Base-by-base conservation (phyloP, 2,329 filamentous ascomycete species). In the Pseudogymnoascus sp. region DNA sequence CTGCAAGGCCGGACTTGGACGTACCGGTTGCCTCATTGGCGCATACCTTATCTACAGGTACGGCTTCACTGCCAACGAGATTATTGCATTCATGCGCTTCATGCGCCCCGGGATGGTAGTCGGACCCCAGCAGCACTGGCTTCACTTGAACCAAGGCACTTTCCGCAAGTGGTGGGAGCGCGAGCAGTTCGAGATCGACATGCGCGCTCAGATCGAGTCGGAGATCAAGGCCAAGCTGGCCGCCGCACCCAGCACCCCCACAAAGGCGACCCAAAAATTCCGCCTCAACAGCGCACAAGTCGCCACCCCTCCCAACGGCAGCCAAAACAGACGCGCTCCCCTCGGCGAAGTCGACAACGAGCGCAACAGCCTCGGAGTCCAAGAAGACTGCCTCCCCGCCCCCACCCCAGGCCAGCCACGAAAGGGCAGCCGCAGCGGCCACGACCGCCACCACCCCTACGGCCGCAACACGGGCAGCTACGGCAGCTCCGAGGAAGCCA, bases 21-120 rank as follows among this genome's bases (percentile, higher is more conserved):
- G 95, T 60, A 99, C 95, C 1, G 95, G 95, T 13, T 99, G 95
- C 75, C 80, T 99, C 68, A 99, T 99, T 72, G 95, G 95, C 65
- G 95, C 95, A 34, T 99, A 99, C 74, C 83, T 99, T 66, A 98
- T 99, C 74, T 99, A 99, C 80, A 87, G 93, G 69, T 90, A 98
- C 76, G 95, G 92, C 64, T 99, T 98, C 77, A 98, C 93, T 5
- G 95, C 95, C 68, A 96, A 98, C 73, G 93, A 97, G 78, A 86
- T 96, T 72, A 98, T 98, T 75, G 90, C 93, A 2, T 99, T 93
- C 77, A 98, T 99, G 93, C 88, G 93, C 66, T 99, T 99, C 79
- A 98, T 98, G 93, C 85, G 93, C 65, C 95, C 95, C 0, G 95
- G 95, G 62, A 99, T 99, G 95, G 95, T 99, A 6, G 95, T 99